These are phyloP conservation scores for Aureobasidium musti DNA, from an alignment of 2,329 filamentous ascomycete species.

Conservation along the genomic window DNA sequence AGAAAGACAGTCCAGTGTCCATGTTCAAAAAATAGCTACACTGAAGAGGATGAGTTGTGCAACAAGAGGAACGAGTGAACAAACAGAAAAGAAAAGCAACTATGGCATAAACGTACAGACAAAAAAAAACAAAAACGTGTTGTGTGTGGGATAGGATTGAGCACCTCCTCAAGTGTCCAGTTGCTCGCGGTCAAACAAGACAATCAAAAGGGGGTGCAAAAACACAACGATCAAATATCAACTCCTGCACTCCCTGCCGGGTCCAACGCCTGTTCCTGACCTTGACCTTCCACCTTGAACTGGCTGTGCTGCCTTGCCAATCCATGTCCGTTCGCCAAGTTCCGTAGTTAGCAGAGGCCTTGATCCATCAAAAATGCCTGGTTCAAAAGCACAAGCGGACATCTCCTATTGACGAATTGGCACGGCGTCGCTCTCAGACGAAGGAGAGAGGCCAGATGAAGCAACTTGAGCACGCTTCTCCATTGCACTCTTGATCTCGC, in stretches of 20 bases:
- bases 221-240: constrained; percentile 3
- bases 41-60: constrained; percentile 7
- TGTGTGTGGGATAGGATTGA: neutral
- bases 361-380: neutral
- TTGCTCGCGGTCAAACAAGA: neutral
- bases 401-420: constrained; percentile 30
- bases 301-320: neutral
- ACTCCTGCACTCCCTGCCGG: constrained; percentile 16
- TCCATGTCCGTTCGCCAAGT: neutral
- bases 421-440: constrained; percentile 31
- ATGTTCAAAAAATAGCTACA: constrained; percentile 7
- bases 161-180: constrained; percentile 11
- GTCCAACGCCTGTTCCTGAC: constrained; percentile 18
- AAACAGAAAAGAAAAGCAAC: neutral
- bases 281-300: constrained; percentile 8
- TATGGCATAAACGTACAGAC: constrained; percentile 16
- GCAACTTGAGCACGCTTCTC: constrained; percentile 30
- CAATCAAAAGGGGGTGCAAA: constrained; percentile 9
- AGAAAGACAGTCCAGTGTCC: constrained; percentile 5
- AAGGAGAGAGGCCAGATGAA: constrained; percentile 27
- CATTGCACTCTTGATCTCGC: constrained; percentile 35
- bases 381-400: neutral
- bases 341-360: neutral
- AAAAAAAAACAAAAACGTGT: constrained; percentile 1
- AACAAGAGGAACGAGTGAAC: constrained; percentile 9